These are phyloP conservation scores for Orbilia oligospora DNA, from an alignment of 2,329 filamentous ascomycete species.

Conservation along the genomic window DNA sequence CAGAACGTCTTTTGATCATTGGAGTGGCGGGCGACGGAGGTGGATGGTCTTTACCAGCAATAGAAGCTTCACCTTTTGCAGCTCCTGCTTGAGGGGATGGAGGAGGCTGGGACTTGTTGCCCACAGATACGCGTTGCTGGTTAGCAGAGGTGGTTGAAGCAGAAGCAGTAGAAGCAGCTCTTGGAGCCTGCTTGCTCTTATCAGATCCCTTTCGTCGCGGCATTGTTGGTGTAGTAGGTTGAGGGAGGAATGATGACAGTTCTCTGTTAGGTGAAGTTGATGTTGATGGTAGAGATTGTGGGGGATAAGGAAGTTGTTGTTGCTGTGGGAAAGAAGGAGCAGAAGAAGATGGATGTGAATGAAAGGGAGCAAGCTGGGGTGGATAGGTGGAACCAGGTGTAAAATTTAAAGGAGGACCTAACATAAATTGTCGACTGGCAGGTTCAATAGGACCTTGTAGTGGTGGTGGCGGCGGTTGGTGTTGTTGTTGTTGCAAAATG, in stretches of 20 bases:
- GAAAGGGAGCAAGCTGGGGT: conserved; percentile 26
- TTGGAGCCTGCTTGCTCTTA: conserved; percentile 36
- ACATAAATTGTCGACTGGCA: conserved; percentile 29
- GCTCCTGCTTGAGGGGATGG: conserved; percentile 39
- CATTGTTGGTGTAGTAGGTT: conserved; percentile 54
- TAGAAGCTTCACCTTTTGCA: conserved; percentile 31
- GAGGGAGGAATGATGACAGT: conserved; percentile 24
- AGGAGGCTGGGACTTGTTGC: conserved; percentile 46
- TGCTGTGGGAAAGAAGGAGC: background rate
- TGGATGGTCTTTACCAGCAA: conserved; percentile 31
- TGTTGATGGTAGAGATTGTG: background rate
- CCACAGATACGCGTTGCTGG: conserved; percentile 39
- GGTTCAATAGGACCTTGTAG: background rate
- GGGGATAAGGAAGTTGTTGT: conserved; percentile 4
- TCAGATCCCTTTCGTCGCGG: conserved; percentile 41
- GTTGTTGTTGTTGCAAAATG: conserved; percentile 6
- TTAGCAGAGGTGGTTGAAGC: conserved; percentile 6
- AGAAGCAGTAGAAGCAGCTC: conserved; percentile 20
- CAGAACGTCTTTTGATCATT: conserved; percentile 55
- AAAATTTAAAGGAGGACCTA: conserved; percentile 49
- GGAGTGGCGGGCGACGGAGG: conserved; percentile 47
- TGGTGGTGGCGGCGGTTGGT: too few relatives aligned
- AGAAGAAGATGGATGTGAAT: conserved; percentile 28
- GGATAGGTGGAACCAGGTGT: conserved; percentile 11
- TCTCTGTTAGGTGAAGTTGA: conserved; percentile 49